Evolutionary conservation across 257 asterid species (phyloP).

Genomic region (Lavandula angustifolia): DNA sequence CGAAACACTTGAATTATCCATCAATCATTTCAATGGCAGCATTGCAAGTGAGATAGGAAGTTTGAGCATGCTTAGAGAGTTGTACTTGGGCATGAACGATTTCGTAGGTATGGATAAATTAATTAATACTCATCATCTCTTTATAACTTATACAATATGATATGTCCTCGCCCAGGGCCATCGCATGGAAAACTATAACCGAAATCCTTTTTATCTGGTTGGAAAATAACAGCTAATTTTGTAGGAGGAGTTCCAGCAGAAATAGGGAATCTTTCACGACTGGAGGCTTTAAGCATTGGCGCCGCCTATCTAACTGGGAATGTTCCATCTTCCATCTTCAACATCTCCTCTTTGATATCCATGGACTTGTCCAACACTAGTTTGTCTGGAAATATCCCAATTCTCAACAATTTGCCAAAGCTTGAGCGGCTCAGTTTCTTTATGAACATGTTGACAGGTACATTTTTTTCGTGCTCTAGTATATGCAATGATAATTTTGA

Average conservation of each 20-base stretch:
- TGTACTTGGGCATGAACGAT: neutral
- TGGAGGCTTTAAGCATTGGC: neutral
- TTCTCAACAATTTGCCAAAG: neutral
- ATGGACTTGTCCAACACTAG: neutral
- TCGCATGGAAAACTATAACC: too few relatives aligned
- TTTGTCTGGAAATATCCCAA: neutral
- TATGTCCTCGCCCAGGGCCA: too few relatives aligned
- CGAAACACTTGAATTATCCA: neutral
- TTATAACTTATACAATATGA: too few relatives aligned
- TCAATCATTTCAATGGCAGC: neutral
- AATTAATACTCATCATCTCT: too few relatives aligned
- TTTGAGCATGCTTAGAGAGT: neutral
- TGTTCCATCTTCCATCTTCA: neutral
- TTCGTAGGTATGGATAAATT: neutral
- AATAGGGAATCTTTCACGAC: neutral
- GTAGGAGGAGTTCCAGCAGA: neutral
- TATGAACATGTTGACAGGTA: neutral
- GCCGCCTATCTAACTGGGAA: neutral
- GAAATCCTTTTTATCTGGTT: too few relatives aligned
- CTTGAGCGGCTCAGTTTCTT: neutral
- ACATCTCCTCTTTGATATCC: neutral
- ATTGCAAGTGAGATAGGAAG: neutral
- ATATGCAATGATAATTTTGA: too few relatives aligned
- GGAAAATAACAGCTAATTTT: too few relatives aligned
- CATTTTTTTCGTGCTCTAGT: too few relatives aligned